Evolutionary conservation across 257 asterid genomes (phyloP).

Genomic region (Primulina huaijiensis): DNA sequence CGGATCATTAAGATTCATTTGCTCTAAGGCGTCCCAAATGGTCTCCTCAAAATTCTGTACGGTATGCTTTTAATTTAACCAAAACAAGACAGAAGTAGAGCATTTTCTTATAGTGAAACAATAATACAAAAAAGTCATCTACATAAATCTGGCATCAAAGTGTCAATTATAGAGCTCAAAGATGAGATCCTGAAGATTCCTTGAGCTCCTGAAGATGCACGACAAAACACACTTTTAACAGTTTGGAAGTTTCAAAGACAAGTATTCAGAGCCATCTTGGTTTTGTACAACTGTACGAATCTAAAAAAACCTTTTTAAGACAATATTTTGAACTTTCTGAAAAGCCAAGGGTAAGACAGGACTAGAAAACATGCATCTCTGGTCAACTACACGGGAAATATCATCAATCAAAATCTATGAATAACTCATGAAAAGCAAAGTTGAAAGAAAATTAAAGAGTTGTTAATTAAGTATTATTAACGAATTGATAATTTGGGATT

Average conservation of each 20-base stretch:
- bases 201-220: background rate
- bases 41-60: too few species aligned
- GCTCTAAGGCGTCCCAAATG: background rate
- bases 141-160: background rate
- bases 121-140: background rate
- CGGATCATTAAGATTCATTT: too few species aligned
- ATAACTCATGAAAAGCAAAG: slow-evolving; percentile 1
- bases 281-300: background rate
- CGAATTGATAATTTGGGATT: background rate
- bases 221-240: background rate
- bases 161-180: background rate
- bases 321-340: background rate
- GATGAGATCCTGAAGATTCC: background rate
- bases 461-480: too few species aligned
- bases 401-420: background rate
- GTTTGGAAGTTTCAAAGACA: background rate
- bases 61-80: background rate
- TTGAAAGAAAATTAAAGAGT: background rate
- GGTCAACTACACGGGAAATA: background rate
- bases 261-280: background rate
- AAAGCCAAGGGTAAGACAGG: background rate
- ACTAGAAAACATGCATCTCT: background rate
- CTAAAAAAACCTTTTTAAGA: background rate
- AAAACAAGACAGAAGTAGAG: background rate
- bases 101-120: background rate